Base-by-base conservation (phyloP, 1,139 yeast species). In the Lodderomyces margitis region DNA sequence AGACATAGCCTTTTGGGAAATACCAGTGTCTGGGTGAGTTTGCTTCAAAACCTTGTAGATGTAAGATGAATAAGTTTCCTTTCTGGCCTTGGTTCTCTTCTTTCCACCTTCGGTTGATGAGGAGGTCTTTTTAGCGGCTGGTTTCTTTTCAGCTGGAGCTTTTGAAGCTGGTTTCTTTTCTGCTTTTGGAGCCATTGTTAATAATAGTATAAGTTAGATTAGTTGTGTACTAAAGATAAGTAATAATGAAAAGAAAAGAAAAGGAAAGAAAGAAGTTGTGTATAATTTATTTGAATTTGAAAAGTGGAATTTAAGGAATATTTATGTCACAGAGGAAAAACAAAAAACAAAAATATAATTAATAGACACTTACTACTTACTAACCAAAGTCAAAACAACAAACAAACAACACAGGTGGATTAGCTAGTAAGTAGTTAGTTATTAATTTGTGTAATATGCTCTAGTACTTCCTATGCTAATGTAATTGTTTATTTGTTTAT, bases 11-110 rank as follows among this genome's bases (percentile, higher is more conserved):
- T 89, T 88, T 75, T 91, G 96, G 56, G 98, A 92, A 68, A 92
- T 92, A 89, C 98, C 98, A 53, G 98, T 92, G 73, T 92, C 98
- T 73, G 98, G 96, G 76, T 94, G 97, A 54, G 98, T 91, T 81
- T 92, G 96, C 78, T 91, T 88, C 72, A 91, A 83, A 58, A 89
- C 98, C 78, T 92, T 92, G 94, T 91, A 92, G 67, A 92, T 92
- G 78, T 92, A 92, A 52, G 98, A 89, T 55, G 97, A 89, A 82
- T 91, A 92, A 52, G 98, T 89, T 77, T 92, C 98, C 87, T 89
- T 91, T 84, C 98, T 88, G 62, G 94, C 77, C 86, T 91, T 92
- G 60, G 89, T 69, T 81, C 95, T 89, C 89, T 87, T 91, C 83
- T 89, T 91, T 68, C 83, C 74, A 60, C 83, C 94, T 49, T 87